Evolutionary conservation across 352 stramenopile genomes (phyloP), one percentile per base, ranked within the genome.

Genomic region (Phytophthora syringae): DNA sequence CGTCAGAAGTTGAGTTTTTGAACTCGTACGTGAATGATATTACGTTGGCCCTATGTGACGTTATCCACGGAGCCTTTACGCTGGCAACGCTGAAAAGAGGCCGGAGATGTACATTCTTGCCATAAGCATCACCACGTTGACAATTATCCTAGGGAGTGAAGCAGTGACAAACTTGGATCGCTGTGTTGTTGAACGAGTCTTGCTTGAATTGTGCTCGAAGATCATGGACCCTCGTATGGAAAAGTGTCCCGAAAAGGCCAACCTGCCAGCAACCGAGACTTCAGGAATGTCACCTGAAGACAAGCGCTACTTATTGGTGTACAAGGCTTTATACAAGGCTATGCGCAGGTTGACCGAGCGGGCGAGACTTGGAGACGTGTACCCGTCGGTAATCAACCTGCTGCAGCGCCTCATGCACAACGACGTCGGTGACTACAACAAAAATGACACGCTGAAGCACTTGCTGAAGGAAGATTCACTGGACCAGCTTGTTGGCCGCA

Each of bases 11-110:
- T 12, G 60, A 85, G 18, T 95, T 95, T 65, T 57, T 95, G 49
- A 72, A 76, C 20, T 82, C 74, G n/a, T 82, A 92, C 32, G 82
- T 93, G 27, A 94, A 93, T 52, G 84, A 94, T 36, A 88, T 96
- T 13, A 68, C 89, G 24, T 53, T 92, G 13, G 77, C 74, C 18
- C 60, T 96, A 6, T 95, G 86, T 42, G 84, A 93, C 25, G 81
- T 79, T 40, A 84, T 95, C 34, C 85, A 93, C 27, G 84, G 76
- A 21, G 83, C 82, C 7, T 93, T 52, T 77, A 84, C 36, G 71
- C 70, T 12, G 74, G 73, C 9, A 76, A 93, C 44, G 69, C 77
- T 5, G 82, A 83, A 55, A 88, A 89, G 44, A 82, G 84, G 18
- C 64, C 89, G n/a, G 75, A 74, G 27, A 77, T 92, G 66, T 72